phyloP scores from a whole-genome alignment of 2,329 filamentous ascomycete genomes.

The Epichloe amarillans region DNA sequence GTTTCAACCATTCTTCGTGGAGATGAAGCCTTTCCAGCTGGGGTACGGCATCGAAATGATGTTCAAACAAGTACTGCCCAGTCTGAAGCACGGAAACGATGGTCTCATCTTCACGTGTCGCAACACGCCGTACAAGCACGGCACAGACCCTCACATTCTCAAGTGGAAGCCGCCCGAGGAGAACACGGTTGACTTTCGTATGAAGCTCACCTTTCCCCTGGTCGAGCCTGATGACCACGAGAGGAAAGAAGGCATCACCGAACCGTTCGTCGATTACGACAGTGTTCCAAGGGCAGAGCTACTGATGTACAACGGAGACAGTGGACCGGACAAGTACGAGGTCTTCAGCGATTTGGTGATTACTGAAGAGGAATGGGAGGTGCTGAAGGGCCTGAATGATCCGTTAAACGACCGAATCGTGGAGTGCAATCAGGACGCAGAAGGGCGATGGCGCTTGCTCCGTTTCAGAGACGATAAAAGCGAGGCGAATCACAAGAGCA shows the following conservation, averaged over 20 bases:
- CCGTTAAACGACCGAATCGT: slow-evolving; percentile 79
- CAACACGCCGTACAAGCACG: slow-evolving; percentile 71
- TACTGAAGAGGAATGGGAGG: slow-evolving; percentile 69
- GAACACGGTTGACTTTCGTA: slow-evolving; percentile 86
- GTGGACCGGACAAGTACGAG: slow-evolving; percentile 40
- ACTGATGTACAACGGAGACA: slow-evolving; percentile 52
- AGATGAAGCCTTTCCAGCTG: slow-evolving; percentile 82
- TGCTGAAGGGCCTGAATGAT: slow-evolving; percentile 57
- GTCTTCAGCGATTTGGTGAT: slow-evolving; percentile 56
- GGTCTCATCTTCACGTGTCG: slow-evolving; percentile 97
- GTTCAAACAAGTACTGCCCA: slow-evolving; percentile 76
- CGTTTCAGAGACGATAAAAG: slow-evolving; percentile 87
- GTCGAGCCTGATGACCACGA: slow-evolving; percentile 57
- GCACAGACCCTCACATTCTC: slow-evolving; percentile 84
- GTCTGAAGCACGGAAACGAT: slow-evolving; percentile 83
- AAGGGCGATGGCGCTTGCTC: slow-evolving; percentile 70
- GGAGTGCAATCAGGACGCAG: slow-evolving; percentile 71
- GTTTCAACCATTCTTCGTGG: slow-evolving; percentile 65
- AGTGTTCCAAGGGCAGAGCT: slow-evolving; percentile 62
- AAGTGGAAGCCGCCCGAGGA: slow-evolving; percentile 97
- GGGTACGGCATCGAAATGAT: slow-evolving; percentile 84
- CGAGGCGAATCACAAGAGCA: slow-evolving; percentile 78
- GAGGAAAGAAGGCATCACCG: slow-evolving; percentile 48
- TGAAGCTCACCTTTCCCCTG: slow-evolving; percentile 63
- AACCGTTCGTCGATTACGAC: slow-evolving; percentile 65